Evolutionary conservation across 1,284 basidiomycete species (phyloP).

Genomic region (Cutaneotrichosporon curvatum): DNA sequence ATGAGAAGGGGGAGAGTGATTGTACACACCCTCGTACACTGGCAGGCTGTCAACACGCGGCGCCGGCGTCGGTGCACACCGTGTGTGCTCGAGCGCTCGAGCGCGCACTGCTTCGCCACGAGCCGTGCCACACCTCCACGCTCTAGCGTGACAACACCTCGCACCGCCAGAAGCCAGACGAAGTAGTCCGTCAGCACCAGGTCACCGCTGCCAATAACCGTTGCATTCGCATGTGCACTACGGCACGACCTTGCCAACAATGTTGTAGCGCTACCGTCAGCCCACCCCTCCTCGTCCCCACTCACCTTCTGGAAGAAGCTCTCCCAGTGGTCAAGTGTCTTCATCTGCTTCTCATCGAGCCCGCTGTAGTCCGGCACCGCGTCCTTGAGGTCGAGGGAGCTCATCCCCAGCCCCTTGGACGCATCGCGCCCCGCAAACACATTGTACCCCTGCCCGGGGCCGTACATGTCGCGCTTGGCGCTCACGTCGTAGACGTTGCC

Average conservation of each 20-base stretch:
- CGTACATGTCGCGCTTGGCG: constrained; percentile 46
- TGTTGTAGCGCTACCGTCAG: constrained; percentile 61
- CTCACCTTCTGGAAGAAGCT: constrained; percentile 61
- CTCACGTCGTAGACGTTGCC: constrained; percentile 48
- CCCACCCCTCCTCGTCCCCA: background rate
- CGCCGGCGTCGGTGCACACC: too few relatives aligned
- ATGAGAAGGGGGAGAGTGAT: too few relatives aligned
- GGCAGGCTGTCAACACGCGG: too few relatives aligned
- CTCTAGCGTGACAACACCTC: too few relatives aligned
- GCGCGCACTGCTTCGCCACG: too few relatives aligned
- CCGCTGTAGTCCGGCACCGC: constrained; percentile 80
- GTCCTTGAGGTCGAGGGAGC: constrained; percentile 78
- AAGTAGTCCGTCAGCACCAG: too few relatives aligned
- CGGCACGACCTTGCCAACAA: constrained; percentile 62
- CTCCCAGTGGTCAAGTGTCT: constrained; percentile 87
- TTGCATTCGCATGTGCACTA: too few relatives aligned
- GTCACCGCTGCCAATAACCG: too few relatives aligned
- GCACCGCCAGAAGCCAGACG: too few relatives aligned
- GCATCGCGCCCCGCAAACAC: constrained; percentile 79
- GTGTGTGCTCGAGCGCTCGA: too few relatives aligned
- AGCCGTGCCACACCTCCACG: too few relatives aligned
- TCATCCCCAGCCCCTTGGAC: constrained; percentile 65
- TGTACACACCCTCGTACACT: too few relatives aligned
- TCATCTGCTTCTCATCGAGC: constrained; percentile 66
- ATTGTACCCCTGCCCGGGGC: constrained; percentile 46